Evolutionary conservation across 768 basidiomycete genomes (phyloP).

Genomic region (Chalciporus chontae): DNA sequence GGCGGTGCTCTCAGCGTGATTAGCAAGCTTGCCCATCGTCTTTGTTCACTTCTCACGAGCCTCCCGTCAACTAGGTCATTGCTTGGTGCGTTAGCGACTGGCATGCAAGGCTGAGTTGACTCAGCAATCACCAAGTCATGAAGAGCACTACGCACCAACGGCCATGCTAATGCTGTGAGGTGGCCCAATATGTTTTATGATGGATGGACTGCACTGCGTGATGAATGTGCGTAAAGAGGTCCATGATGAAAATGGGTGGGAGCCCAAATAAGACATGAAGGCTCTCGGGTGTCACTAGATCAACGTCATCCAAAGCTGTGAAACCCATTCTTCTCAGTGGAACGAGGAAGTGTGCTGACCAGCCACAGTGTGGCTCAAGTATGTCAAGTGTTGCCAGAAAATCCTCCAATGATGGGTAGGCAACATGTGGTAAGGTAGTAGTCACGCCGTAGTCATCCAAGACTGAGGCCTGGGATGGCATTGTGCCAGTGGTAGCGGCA

Average conservation of each 20-base stretch:
- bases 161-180: too few species aligned
- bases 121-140: too few species aligned
- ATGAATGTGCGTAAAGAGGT: not conserved
- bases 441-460: too few species aligned
- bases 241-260: conserved; percentile 1
- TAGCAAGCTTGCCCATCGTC: too few species aligned
- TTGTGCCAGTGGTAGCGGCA: too few species aligned
- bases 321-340: conserved; percentile 1
- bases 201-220: not conserved
- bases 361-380: not conserved
- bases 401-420: not conserved
- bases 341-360: conserved; percentile 1
- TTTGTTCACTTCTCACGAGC: too few species aligned
- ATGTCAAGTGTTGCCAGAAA: not conserved
- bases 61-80: too few species aligned
- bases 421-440: not conserved
- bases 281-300: not conserved
- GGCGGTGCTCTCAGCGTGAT: too few species aligned
- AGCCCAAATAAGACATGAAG: not conserved
- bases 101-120: too few species aligned
- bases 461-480: too few species aligned
- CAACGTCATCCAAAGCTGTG: not conserved
- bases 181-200: not conserved
- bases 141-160: too few species aligned
- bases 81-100: too few species aligned